A percentile compares a stretch with the other conserved stretches of the same genome.
These are phyloP conservation scores for Themeda triandra DNA, from an alignment of 176 grass and related monocot species.

Conservation along the genomic window DNA sequence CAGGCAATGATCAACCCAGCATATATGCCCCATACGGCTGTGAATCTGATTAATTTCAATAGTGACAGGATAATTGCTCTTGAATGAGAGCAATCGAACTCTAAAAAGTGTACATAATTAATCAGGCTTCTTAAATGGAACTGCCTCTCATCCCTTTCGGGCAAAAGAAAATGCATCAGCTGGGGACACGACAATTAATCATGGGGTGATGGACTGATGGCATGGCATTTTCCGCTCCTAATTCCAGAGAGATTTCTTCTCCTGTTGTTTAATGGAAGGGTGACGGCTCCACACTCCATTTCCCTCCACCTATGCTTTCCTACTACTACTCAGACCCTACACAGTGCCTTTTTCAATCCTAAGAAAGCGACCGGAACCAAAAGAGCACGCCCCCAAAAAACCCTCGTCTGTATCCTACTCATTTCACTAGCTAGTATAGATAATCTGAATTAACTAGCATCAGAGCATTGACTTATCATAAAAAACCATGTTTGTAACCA, in stretches of 20 bases:
- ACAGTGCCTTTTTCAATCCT: conserved; percentile 21
- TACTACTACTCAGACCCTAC: conserved; percentile 6
- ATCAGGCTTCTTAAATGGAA: conserved; percentile 24
- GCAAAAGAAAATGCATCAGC: conserved; percentile 3
- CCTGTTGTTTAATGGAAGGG: conserved; percentile 40
- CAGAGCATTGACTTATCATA: conserved; percentile 8
- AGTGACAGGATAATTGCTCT: neutral
- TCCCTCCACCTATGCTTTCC: conserved; percentile 12
- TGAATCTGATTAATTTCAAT: neutral
- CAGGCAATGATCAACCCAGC: neutral
- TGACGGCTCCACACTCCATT: conserved; percentile 54
- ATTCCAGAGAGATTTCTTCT: neutral
- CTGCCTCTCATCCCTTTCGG: conserved; percentile 22
- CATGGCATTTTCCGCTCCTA: neutral
- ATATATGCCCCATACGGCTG: neutral
- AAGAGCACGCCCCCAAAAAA: conserved; percentile 15
- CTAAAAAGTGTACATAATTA: neutral
- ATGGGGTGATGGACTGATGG: conserved; percentile 5
- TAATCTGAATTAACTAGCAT: conserved; percentile 1
- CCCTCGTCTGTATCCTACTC: neutral
- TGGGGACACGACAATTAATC: neutral
- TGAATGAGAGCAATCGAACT: too few relatives aligned
- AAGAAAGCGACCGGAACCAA: conserved; percentile 48
- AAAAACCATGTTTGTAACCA: neutral
- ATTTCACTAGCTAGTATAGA: conserved; percentile 11